These are phyloP conservation scores for Apophysomyces elegans DNA, from an alignment of 371 early-diverging fungal species.

Conservation along the genomic window DNA sequence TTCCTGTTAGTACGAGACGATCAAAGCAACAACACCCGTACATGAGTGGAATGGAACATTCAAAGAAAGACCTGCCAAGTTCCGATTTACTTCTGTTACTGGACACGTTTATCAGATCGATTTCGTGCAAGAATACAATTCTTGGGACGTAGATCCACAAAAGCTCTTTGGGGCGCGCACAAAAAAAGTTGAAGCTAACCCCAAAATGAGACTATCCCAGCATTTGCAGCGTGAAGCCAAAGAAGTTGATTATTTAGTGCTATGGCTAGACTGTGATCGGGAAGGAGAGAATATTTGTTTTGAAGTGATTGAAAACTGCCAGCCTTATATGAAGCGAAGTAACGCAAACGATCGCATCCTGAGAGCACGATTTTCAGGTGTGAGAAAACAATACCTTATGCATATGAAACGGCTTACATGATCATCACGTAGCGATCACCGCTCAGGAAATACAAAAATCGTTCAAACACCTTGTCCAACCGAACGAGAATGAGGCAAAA, in stretches of 20 bases:
- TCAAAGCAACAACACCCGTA: slow-evolving; percentile 43
- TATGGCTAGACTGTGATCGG: slow-evolving; percentile 81
- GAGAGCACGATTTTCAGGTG: slow-evolving; percentile 66
- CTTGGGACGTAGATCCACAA: slow-evolving; percentile 53
- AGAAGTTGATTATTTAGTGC: slow-evolving; percentile 55
- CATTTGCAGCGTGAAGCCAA: slow-evolving; percentile 49
- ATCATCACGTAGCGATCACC: slow-evolving; percentile 46
- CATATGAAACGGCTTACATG: neutral
- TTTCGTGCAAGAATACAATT: slow-evolving; percentile 54
- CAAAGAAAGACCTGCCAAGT: slow-evolving; percentile 38
- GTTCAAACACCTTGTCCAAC: slow-evolving; percentile 52
- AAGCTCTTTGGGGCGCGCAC: slow-evolving; percentile 48
- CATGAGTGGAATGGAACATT: slow-evolving; percentile 53
- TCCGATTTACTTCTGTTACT: slow-evolving; percentile 53
- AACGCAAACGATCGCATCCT: slow-evolving; percentile 30
- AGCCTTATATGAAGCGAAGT: slow-evolving; percentile 36
- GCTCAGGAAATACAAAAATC: slow-evolving; percentile 60
- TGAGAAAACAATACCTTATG: neutral
- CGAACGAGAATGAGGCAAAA: slow-evolving; percentile 64
- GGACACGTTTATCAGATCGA: slow-evolving; percentile 51
- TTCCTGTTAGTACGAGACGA: slow-evolving; percentile 34
- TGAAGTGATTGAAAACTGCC: slow-evolving; percentile 58
- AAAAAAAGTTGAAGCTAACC: slow-evolving; percentile 49
- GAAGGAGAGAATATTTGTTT: slow-evolving; percentile 80
- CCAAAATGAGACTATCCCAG: slow-evolving; percentile 53